Percentiles rank a stretch among this genome's conserved stretches.
Evolutionary conservation across 441 rosid species (phyloP).

Genomic region (Populus hybrid): DNA sequence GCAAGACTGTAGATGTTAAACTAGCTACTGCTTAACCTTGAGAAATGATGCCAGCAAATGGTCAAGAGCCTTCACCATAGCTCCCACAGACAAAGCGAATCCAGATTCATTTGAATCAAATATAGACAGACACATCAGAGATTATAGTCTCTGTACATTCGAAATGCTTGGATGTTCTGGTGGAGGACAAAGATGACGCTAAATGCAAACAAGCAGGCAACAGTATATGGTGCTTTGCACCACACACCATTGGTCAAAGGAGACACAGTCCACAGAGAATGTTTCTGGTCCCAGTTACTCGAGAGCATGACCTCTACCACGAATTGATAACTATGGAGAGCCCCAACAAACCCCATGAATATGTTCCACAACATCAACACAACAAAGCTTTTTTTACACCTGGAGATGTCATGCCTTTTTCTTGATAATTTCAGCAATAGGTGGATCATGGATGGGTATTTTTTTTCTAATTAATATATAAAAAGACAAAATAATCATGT

Average conservation of each 20-base stretch:
- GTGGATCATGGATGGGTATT: slow-evolving; percentile 23
- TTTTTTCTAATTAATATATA: slow-evolving; percentile 16
- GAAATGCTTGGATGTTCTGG: background rate
- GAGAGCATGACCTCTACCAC: slow-evolving; percentile 26
- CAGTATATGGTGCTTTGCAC: background rate
- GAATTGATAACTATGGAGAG: slow-evolving; percentile 1
- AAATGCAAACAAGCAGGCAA: slow-evolving; percentile 17
- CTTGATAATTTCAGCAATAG: slow-evolving; percentile 21
- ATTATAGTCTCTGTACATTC: background rate
- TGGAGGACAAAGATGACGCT: background rate
- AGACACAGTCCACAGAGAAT: slow-evolving; percentile 41
- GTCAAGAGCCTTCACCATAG: background rate
- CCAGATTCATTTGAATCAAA: background rate
- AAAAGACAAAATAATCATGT: slow-evolving; percentile 46
- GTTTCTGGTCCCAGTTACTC: slow-evolving; percentile 38
- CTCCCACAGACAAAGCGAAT: background rate
- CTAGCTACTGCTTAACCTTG: background rate
- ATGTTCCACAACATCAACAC: slow-evolving; percentile 37
- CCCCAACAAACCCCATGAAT: slow-evolving; percentile 34
- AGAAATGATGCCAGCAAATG: background rate
- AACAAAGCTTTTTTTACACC: slow-evolving; percentile 8
- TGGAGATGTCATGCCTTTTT: slow-evolving; percentile 16
- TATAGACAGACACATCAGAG: background rate
- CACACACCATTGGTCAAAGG: slow-evolving; percentile 27
- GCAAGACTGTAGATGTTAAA: too few relatives aligned